Evolutionary conservation across 2,329 filamentous ascomycete species (phyloP).

Genomic region (Emericellopsis cladophorae): DNA sequence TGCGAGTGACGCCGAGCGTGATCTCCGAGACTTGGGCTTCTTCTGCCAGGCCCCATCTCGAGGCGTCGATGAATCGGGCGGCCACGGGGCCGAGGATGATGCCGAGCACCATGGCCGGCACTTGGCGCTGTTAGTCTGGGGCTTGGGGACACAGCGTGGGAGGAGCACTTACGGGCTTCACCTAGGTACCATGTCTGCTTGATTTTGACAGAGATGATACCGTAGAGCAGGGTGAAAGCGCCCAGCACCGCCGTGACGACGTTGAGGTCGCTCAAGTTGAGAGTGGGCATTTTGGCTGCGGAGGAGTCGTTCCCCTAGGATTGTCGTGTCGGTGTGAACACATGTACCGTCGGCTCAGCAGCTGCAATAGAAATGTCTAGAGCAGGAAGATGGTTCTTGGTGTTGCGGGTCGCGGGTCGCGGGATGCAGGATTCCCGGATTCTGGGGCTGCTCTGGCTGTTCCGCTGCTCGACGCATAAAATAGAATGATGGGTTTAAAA

Average conservation of each 20-base stretch:
- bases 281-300: constrained; percentile 7
- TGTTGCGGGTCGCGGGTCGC: too few species aligned
- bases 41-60: constrained; percentile 23
- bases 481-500: too few species aligned
- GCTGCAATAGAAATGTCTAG: too few species aligned
- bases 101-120: constrained; percentile 41
- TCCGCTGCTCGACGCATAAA: too few species aligned
- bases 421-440: too few species aligned
- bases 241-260: constrained; percentile 15
- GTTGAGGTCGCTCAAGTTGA: constrained; percentile 10
- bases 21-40: constrained; percentile 18
- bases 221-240: constrained; percentile 33
- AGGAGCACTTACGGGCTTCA: constrained; percentile 30
- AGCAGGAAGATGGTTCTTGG: too few species aligned
- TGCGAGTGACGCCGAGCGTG: constrained; percentile 36
- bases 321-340: too few species aligned
- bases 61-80: constrained; percentile 35
- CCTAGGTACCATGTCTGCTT: constrained; percentile 41
- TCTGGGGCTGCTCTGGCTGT: too few species aligned
- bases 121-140: constrained; percentile 14
- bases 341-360: too few species aligned
- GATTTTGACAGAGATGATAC: constrained; percentile 36
- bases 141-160: neutral
- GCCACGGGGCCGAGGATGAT: constrained; percentile 40
- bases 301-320: too few species aligned